phyloP scores from a whole-genome alignment of 805 yeast genomes.

The Cyberlindnera maclurae region DNA sequence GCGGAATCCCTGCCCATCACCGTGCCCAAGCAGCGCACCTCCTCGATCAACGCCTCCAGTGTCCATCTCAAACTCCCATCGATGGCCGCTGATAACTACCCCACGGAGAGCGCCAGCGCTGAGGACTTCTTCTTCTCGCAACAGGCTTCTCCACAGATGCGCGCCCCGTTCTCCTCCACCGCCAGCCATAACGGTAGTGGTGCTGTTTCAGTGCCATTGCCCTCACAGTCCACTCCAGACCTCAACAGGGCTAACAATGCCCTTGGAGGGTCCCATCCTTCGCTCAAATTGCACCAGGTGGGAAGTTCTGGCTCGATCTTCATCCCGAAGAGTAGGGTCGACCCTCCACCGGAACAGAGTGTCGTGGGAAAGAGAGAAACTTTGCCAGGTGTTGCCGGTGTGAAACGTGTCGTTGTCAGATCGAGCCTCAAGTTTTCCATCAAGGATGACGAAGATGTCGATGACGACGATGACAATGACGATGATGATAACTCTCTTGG shows the following conservation, averaged over 20 bases:
- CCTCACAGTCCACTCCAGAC: neutral
- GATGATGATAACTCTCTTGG: slow-evolving; percentile 10
- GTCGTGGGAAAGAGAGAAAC: slow-evolving; percentile 5
- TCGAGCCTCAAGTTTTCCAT: slow-evolving; percentile 10
- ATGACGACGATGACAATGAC: slow-evolving; percentile 10
- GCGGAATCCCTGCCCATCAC: slow-evolving; percentile 13
- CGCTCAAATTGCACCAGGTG: neutral
- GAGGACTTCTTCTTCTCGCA: slow-evolving; percentile 21
- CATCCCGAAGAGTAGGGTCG: slow-evolving; percentile 38
- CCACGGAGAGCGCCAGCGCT: slow-evolving; percentile 14
- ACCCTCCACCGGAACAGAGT: slow-evolving; percentile 17
- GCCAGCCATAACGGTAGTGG: neutral
- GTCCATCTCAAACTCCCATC: slow-evolving; percentile 12
- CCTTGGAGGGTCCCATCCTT: neutral
- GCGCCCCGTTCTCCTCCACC: neutral
- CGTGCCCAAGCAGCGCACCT: slow-evolving; percentile 16
- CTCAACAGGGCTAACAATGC: neutral
- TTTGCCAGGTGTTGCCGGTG: slow-evolving; percentile 5
- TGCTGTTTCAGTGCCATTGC: neutral
- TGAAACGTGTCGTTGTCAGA: slow-evolving; percentile 9
- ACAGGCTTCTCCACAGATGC: slow-evolving; percentile 9
- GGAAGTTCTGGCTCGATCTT: slow-evolving; percentile 9
- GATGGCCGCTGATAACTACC: slow-evolving; percentile 5
- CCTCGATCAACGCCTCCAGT: slow-evolving; percentile 11
- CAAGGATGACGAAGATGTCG: slow-evolving; percentile 5